Evolutionary conservation across 2,329 filamentous ascomycete genomes (phyloP).

Genomic region (Moelleriella libera): DNA sequence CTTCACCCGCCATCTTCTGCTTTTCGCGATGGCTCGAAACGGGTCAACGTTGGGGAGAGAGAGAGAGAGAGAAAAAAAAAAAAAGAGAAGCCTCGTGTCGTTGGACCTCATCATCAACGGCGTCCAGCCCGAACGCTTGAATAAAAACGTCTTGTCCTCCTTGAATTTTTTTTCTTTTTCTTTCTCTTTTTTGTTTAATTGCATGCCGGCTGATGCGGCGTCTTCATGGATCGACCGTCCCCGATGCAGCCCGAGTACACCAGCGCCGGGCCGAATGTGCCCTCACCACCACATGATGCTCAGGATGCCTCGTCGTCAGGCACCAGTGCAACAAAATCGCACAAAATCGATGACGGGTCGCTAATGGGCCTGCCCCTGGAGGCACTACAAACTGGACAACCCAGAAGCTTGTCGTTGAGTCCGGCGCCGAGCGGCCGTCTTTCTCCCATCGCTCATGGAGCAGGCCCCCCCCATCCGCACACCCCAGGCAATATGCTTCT

Average conservation of each 20-base stretch:
- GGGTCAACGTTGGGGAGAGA: no score
- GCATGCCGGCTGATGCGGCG: neutral
- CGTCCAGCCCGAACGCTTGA: no score
- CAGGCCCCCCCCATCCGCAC: slow-evolving; percentile 1
- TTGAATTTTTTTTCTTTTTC: neutral
- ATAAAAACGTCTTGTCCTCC: neutral
- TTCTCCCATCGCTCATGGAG: slow-evolving; percentile 5
- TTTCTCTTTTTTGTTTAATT: neutral
- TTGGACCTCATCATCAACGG: no score
- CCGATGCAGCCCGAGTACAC: neutral
- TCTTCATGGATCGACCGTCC: neutral
- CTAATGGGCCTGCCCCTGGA: no score
- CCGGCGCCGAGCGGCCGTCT: slow-evolving; percentile 8
- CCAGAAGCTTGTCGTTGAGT: slow-evolving; percentile 8
- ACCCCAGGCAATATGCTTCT: neutral
- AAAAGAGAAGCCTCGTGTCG: no score
- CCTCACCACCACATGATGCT: neutral
- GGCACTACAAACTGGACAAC: neutral
- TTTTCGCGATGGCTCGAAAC: no score
- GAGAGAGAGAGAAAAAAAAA: no score
- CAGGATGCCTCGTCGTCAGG: neutral
- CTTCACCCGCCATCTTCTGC: no score
- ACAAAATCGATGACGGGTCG: neutral
- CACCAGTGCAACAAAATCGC: neutral
- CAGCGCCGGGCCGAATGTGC: neutral